Percentiles rank a stretch among this genome's conserved stretches.
Conservation (phyloP, 495 filamentous ascomycete genomes). For the Penicillium desertorum region DNA sequence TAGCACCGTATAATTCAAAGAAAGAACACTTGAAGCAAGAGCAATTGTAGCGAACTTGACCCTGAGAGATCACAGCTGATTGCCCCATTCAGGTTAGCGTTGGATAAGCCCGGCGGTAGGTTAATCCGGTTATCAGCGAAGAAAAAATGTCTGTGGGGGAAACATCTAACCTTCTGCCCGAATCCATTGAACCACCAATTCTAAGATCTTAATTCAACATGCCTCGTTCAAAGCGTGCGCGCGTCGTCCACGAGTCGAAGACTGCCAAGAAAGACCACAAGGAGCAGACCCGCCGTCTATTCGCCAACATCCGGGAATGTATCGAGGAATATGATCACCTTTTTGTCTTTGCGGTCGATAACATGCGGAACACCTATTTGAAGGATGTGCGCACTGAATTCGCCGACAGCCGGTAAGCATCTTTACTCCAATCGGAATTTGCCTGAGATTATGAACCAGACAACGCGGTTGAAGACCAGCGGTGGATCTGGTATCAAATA, state of each 20-base stretch:
- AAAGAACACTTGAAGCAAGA: not conserved
- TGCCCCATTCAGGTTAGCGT: slow-evolving; percentile 37
- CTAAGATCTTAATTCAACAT: slow-evolving; percentile 54
- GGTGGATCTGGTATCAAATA: slow-evolving; percentile 11
- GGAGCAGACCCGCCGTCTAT: slow-evolving; percentile 84
- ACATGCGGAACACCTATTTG: slow-evolving; percentile 98
- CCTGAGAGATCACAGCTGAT: slow-evolving; percentile 29
- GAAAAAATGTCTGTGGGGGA: slow-evolving; percentile 32
- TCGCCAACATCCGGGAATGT: slow-evolving; percentile 81
- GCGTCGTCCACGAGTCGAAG: slow-evolving; percentile 83
- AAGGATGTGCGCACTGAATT: slow-evolving; percentile 87
- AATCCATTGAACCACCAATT: slow-evolving; percentile 12
- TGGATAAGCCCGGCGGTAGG: slow-evolving; percentile 44
- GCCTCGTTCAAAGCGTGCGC: slow-evolving; percentile 94
- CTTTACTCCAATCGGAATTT: not conserved
- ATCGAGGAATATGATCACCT: slow-evolving; percentile 83
- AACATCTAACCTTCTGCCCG: slow-evolving; percentile 11
- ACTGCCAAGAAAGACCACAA: slow-evolving; percentile 86
- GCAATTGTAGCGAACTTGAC: slow-evolving; percentile 3
- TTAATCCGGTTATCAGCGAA: slow-evolving; percentile 48
- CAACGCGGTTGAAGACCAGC: not conserved
- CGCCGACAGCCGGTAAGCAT: slow-evolving; percentile 72
- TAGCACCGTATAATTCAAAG: not conserved
- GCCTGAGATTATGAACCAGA: slow-evolving; percentile 3
- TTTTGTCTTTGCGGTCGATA: slow-evolving; percentile 90